Conservation (phyloP, 495 filamentous ascomycete species). For the Astrocystis sublimbata region DNA sequence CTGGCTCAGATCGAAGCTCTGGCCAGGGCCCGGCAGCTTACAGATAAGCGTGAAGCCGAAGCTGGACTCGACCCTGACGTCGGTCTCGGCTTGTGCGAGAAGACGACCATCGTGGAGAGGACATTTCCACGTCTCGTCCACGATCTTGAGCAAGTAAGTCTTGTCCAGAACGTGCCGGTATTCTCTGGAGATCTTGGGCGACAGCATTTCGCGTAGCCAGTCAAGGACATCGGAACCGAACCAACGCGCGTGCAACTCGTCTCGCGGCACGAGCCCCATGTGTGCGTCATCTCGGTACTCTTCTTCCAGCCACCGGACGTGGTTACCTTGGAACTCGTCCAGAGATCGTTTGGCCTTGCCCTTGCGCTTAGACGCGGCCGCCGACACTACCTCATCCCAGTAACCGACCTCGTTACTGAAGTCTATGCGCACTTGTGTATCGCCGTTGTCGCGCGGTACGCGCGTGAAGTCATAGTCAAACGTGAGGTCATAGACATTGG, state of each 20-base stretch:
- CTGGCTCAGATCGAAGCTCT: slow-evolving; percentile 22
- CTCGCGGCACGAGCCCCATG: slow-evolving; percentile 13
- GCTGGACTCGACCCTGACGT: slow-evolving; percentile 9
- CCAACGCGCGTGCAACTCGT: slow-evolving; percentile 32
- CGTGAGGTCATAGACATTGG: slow-evolving; percentile 32
- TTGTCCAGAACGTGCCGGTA: slow-evolving; percentile 20
- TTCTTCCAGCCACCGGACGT: slow-evolving; percentile 37
- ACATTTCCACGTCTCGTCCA: slow-evolving; percentile 26
- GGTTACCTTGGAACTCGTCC: slow-evolving; percentile 23
- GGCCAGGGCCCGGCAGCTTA: neutral
- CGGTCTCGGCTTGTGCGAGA: slow-evolving; percentile 16
- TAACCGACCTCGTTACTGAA: slow-evolving; percentile 39
- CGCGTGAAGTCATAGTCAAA: slow-evolving; percentile 40
- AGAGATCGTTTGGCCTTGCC: slow-evolving; percentile 27
- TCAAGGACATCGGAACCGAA: slow-evolving; percentile 24
- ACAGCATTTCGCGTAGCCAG: slow-evolving; percentile 14
- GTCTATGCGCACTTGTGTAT: slow-evolving; percentile 39
- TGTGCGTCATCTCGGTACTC: slow-evolving; percentile 38
- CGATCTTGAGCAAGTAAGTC: slow-evolving; percentile 17
- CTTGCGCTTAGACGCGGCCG: slow-evolving; percentile 18
- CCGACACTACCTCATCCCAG: slow-evolving; percentile 36
- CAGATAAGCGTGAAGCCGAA: slow-evolving; percentile 33
- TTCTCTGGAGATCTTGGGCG: slow-evolving; percentile 12
- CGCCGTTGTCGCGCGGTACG: slow-evolving; percentile 31
- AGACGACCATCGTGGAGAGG: neutral